A percentile compares a stretch with the other conserved stretches of the same genome.
These are phyloP conservation scores for Colletotrichum gigasporum DNA, from an alignment of 2,329 filamentous ascomycete genomes.

Conservation along the genomic window DNA sequence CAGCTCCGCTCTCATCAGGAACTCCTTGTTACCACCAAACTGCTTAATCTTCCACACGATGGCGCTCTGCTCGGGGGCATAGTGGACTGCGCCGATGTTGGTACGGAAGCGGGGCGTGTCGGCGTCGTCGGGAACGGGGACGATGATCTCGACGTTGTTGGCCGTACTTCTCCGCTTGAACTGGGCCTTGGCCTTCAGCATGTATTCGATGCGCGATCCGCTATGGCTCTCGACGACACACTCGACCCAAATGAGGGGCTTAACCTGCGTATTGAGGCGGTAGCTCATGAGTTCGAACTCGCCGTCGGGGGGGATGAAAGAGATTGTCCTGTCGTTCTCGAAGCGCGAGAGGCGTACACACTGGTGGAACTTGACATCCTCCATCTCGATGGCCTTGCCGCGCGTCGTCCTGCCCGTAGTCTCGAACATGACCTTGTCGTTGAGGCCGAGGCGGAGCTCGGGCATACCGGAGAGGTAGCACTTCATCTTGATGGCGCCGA, in stretches of 20 bases:
- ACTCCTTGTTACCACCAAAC: conserved; percentile 98
- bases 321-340: conserved; percentile 98
- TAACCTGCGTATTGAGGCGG: conserved; percentile 97
- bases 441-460: conserved; percentile 90
- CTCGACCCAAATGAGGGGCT: conserved; percentile 98
- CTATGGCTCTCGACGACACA: conserved; percentile 97
- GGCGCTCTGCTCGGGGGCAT: conserved; percentile 94
- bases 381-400: conserved; percentile 99
- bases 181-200: conserved; percentile 97
- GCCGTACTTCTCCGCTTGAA: conserved; percentile 98
- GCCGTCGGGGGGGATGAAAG: conserved; percentile 97
- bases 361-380: conserved; percentile 99
- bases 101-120: conserved; percentile 96
- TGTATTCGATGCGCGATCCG: conserved; percentile 96
- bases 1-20: conserved; percentile 96
- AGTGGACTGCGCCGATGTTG: conserved; percentile 97
- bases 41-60: conserved; percentile 99
- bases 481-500: conserved; percentile 99
- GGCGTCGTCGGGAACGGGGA: conserved; percentile 96
- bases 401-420: conserved; percentile 92
- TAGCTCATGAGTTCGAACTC: conserved; percentile 99
- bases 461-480: conserved; percentile 99
- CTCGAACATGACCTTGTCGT: conserved; percentile 99
- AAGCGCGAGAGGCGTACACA: conserved; percentile 95
- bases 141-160: conserved; percentile 98